Percentiles rank a stretch among this genome's conserved stretches.
phyloP scores from a whole-genome alignment of 2,329 filamentous ascomycete species.

The Aureobasidium leucospermi region DNA sequence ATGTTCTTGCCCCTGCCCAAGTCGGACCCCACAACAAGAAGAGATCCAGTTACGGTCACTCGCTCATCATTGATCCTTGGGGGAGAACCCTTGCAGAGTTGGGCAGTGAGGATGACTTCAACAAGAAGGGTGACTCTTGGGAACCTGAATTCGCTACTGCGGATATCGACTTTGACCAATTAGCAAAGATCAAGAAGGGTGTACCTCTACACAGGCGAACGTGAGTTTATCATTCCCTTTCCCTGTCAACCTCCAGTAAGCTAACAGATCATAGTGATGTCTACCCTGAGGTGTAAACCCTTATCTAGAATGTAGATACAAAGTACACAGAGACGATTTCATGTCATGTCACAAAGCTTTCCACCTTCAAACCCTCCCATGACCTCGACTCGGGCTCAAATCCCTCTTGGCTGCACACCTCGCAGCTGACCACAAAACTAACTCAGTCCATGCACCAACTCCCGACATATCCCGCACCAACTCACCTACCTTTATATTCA shows the following conservation, averaged over 20 bases:
- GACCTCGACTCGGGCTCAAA: no score
- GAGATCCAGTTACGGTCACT: constrained; percentile 76
- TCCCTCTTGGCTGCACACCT: no score
- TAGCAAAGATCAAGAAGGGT: constrained; percentile 31
- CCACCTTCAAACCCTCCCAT: no score
- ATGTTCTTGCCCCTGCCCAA: constrained; percentile 81
- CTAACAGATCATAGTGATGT: constrained; percentile 16
- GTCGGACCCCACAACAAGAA: constrained; percentile 66
- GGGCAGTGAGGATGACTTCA: constrained; percentile 42
- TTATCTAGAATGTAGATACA: not conserved
- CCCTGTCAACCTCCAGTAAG: not conserved
- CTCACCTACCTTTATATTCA: no score
- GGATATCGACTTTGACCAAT: constrained; percentile 31
- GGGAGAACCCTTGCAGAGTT: constrained; percentile 64
- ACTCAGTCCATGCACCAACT: no score
- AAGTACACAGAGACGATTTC: not conserved
- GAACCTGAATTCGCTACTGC: constrained; percentile 37
- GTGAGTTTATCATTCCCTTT: constrained; percentile 20
- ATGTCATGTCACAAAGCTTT: not conserved
- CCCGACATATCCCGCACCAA: no score
- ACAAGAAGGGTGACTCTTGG: constrained; percentile 27
- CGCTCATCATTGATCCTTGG: constrained; percentile 82
- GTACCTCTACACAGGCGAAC: constrained; percentile 30
- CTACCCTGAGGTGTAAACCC: constrained; percentile 17
- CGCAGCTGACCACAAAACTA: no score